Evolutionary conservation across 1,284 basidiomycete genomes (phyloP).

Genomic region (Fistulinella staudtii): DNA sequence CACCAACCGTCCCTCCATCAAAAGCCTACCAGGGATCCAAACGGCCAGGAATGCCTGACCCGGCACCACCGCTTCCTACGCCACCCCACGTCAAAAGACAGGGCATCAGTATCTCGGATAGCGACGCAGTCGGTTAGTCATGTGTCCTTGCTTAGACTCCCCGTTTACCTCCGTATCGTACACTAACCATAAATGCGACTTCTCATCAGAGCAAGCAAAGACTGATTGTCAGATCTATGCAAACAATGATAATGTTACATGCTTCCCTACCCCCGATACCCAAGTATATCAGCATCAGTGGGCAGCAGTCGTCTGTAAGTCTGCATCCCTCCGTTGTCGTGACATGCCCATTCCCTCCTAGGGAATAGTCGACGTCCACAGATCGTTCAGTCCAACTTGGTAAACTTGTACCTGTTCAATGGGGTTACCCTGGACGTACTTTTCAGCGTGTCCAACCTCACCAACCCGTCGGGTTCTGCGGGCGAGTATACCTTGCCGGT

Average conservation of each 20-base stretch:
- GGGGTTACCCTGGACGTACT: slow-evolving; percentile 56
- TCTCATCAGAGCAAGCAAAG: slow-evolving; percentile 32
- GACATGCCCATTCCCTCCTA: slow-evolving; percentile 29
- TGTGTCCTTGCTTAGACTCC: slow-evolving; percentile 9
- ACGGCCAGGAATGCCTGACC: slow-evolving; percentile 15
- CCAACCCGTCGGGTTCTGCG: slow-evolving; percentile 52
- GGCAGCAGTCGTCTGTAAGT: slow-evolving; percentile 73
- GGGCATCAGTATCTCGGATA: slow-evolving; percentile 37
- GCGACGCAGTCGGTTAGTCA: slow-evolving; percentile 41
- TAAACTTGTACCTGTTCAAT: slow-evolving; percentile 69
- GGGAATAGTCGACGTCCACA: slow-evolving; percentile 52
- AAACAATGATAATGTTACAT: slow-evolving; percentile 68
- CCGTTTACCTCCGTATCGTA: slow-evolving; percentile 5
- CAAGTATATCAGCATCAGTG: slow-evolving; percentile 63
- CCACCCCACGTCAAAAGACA: slow-evolving; percentile 19
- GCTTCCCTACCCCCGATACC: slow-evolving; percentile 56
- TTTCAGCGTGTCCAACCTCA: slow-evolving; percentile 36
- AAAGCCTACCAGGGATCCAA: slow-evolving; percentile 25
- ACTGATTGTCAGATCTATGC: slow-evolving; percentile 36
- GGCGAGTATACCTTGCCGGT: slow-evolving; percentile 54
- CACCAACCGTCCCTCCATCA: slow-evolving; percentile 33
- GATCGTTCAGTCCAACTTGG: slow-evolving; percentile 41
- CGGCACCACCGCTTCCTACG: slow-evolving; percentile 12
- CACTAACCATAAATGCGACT: slow-evolving; percentile 7
- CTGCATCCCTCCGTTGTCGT: slow-evolving; percentile 1